Conservation (phyloP, 106 monocot species). For the Dendrobium chrysotoxum region DNA sequence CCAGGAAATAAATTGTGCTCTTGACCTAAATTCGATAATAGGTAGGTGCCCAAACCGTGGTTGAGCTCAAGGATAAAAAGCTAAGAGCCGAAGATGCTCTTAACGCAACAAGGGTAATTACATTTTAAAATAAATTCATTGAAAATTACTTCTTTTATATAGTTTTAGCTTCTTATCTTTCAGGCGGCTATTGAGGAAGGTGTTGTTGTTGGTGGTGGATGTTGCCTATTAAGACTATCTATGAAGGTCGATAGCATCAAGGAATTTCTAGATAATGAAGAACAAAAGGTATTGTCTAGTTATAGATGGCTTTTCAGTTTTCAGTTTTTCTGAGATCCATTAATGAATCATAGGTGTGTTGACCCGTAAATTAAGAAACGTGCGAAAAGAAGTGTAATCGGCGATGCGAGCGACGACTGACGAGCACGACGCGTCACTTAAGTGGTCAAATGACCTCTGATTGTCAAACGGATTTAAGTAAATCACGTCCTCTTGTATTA, state of each 20-base stretch:
- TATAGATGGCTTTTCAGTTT: no score
- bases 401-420: no score
- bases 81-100: slow-evolving; percentile 91
- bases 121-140: slow-evolving; percentile 3
- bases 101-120: slow-evolving; percentile 72
- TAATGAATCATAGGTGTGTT: no score
- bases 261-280: slow-evolving; percentile 56
- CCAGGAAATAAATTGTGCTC: background rate
- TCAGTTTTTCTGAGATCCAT: no score
- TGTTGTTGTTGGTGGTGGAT: slow-evolving; percentile 94
- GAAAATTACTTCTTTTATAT: background rate
- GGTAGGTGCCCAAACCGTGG: slow-evolving; percentile 90
- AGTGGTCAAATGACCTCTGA: no score
- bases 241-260: slow-evolving; percentile 66
- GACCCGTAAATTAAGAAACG: no score
- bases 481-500: no score
- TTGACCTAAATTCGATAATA: slow-evolving; percentile 17
- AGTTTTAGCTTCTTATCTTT: background rate
- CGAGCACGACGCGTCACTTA: no score
- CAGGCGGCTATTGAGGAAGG: slow-evolving; percentile 98
- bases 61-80: slow-evolving; percentile 70
- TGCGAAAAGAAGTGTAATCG: no score
- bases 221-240: slow-evolving; percentile 70
- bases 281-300: slow-evolving; percentile 46
- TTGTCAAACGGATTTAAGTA: no score